These are phyloP conservation scores for Aureobasidium sp. DNA, from an alignment of 2,329 filamentous ascomycete genomes.

Conservation along the genomic window DNA sequence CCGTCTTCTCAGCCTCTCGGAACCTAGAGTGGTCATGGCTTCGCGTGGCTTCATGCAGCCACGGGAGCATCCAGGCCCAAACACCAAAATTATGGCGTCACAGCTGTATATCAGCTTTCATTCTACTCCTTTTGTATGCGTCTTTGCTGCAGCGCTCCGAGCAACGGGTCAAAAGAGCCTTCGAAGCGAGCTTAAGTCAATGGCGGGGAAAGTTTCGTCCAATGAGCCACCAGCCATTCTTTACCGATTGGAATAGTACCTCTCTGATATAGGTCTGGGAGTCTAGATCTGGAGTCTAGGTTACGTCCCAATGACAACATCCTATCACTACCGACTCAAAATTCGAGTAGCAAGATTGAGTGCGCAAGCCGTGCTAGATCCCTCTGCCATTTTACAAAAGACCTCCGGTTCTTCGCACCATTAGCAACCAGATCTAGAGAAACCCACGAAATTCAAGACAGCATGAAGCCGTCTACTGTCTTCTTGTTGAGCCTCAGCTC, in stretches of 20 bases:
- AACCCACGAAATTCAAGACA: not conserved
- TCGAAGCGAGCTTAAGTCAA: not conserved
- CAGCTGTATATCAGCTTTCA: not conserved
- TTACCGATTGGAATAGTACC: not conserved
- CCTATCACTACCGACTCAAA: not conserved
- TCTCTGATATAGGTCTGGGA: not conserved
- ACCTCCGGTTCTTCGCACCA: not conserved
- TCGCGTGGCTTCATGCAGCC: not conserved
- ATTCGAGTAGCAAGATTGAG: not conserved
- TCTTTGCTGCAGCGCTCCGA: not conserved
- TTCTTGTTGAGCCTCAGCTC: not conserved
- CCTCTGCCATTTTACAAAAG: not conserved
- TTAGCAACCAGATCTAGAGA: not conserved
- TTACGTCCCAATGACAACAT: not conserved
- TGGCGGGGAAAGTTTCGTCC: not conserved
- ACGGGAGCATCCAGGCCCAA: not conserved
- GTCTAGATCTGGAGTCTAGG: not conserved
- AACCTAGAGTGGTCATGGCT: not conserved
- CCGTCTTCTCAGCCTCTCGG: not conserved
- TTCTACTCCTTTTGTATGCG: not conserved
- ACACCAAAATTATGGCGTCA: conserved; percentile 16
- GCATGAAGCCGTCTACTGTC: not conserved
- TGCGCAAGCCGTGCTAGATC: not conserved
- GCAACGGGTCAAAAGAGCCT: not conserved
- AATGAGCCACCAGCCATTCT: not conserved